A percentile compares a stretch with the other conserved stretches of the same genome.
These are phyloP conservation scores for Trichoderma gracile DNA, from an alignment of 2,329 filamentous ascomycete species.

Conservation along the genomic window DNA sequence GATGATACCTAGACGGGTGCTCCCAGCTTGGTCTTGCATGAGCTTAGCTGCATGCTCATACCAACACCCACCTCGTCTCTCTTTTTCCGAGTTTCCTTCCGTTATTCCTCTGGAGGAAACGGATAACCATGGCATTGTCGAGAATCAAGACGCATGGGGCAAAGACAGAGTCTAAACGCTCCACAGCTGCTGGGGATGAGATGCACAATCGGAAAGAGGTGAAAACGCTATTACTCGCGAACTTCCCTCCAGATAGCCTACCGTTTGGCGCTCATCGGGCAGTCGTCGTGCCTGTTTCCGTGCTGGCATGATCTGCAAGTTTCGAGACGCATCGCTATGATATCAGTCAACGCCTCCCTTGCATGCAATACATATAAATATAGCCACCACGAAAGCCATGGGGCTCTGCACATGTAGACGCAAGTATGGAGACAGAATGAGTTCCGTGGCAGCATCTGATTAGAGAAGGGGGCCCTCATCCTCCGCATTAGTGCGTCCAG, in stretches of 20 bases:
- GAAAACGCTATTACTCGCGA: background rate
- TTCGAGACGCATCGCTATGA: conserved; percentile 10
- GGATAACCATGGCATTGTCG: background rate
- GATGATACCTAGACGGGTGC: background rate
- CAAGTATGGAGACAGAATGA: conserved; percentile 1
- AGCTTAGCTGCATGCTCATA: background rate
- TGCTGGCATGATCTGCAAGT: conserved; percentile 6
- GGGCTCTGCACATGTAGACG: background rate
- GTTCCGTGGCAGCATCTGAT: conserved; percentile 24
- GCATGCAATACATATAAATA: background rate
- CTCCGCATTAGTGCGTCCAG: conserved; percentile 20
- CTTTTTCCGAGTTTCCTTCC: background rate
- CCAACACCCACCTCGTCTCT: background rate
- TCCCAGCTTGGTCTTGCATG: background rate
- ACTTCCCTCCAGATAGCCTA: background rate
- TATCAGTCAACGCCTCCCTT: conserved; percentile 1
- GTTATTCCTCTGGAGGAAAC: background rate
- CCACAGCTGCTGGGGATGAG: background rate
- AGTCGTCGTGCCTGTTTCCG: background rate
- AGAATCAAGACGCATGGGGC: background rate
- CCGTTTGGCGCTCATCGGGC: background rate
- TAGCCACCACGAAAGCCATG: conserved; percentile 1
- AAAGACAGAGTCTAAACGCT: background rate
- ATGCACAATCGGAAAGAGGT: background rate
- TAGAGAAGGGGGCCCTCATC: conserved; percentile 16